Evolutionary conservation across 495 filamentous ascomycete genomes (phyloP).

Genomic region (Xylaria cubensis): DNA sequence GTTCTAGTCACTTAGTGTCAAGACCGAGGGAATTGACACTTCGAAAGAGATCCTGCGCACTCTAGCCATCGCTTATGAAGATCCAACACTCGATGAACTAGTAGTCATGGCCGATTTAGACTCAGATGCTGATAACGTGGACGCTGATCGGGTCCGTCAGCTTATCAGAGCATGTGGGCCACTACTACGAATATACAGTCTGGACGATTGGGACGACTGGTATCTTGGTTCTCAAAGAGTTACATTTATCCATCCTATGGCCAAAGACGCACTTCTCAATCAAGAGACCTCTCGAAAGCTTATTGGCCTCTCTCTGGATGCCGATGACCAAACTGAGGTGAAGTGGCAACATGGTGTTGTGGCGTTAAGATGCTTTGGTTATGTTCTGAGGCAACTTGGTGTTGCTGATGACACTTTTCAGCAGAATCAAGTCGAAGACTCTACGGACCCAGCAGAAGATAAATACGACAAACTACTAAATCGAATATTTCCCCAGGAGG

Average conservation of each 20-base stretch:
- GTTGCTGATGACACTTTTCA: not conserved
- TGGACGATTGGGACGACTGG: not conserved
- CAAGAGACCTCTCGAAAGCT: not conserved
- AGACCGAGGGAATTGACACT: not conserved
- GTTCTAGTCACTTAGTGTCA: not conserved
- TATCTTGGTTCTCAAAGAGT: not conserved
- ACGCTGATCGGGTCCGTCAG: not conserved
- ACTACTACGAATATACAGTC: not conserved
- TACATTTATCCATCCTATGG: not conserved
- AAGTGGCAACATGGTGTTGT: not conserved
- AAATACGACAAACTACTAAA: not conserved
- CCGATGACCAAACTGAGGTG: not conserved
- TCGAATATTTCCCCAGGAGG: not conserved
- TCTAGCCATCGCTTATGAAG: not conserved
- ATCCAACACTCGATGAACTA: not conserved
- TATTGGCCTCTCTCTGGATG: not conserved
- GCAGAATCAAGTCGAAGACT: not conserved
- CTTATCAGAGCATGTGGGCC: not conserved
- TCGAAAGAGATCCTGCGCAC: slow-evolving; percentile 3
- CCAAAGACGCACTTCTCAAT: not conserved
- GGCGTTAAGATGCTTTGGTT: not conserved
- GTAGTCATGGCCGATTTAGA: not conserved
- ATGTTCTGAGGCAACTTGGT: not conserved
- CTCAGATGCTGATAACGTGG: not conserved
- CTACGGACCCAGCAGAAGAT: not conserved